A percentile compares a stretch with the other conserved stretches of the same genome.
These are phyloP conservation scores for Suillus paluster DNA, from an alignment of 768 basidiomycete species.

Conservation along the genomic window DNA sequence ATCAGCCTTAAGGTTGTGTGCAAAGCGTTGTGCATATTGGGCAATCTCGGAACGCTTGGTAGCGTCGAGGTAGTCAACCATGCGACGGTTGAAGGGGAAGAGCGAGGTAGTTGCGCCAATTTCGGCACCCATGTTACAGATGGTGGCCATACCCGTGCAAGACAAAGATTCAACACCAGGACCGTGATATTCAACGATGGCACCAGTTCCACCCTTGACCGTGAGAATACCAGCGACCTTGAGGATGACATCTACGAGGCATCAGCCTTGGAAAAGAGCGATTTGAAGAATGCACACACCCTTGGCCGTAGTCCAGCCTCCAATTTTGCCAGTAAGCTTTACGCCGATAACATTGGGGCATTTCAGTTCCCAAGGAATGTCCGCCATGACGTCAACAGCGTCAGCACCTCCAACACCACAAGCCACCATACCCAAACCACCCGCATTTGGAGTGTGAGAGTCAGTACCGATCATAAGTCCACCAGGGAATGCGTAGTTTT, in stretches of 20 bases:
- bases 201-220: conserved; percentile 99
- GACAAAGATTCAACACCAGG: conserved; percentile 95
- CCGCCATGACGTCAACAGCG: conserved; percentile 99
- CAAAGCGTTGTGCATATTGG: conserved; percentile 85
- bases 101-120: conserved; percentile 98
- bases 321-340: conserved; percentile 91
- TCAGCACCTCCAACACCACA: conserved; percentile 99
- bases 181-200: conserved; percentile 97
- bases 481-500: conserved; percentile 99
- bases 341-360: conserved; percentile 99
- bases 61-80: conserved; percentile 93
- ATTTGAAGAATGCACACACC: conserved; percentile 47
- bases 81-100: conserved; percentile 98
- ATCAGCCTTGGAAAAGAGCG: conserved; percentile 5
- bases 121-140: conserved; percentile 99
- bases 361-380: conserved; percentile 98
- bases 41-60: conserved; percentile 91
- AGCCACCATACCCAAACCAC: conserved; percentile 98
- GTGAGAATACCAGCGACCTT: conserved; percentile 99
- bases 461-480: conserved; percentile 99
- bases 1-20: conserved; percentile 90
- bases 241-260: conserved; percentile 84
- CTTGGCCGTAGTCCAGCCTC: conserved; percentile 98
- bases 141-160: conserved; percentile 99
- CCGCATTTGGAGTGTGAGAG: conserved; percentile 98